Base-by-base conservation (phyloP, 108 stramenopile genomes). In the Aurantiochytrium sp. region DNA sequence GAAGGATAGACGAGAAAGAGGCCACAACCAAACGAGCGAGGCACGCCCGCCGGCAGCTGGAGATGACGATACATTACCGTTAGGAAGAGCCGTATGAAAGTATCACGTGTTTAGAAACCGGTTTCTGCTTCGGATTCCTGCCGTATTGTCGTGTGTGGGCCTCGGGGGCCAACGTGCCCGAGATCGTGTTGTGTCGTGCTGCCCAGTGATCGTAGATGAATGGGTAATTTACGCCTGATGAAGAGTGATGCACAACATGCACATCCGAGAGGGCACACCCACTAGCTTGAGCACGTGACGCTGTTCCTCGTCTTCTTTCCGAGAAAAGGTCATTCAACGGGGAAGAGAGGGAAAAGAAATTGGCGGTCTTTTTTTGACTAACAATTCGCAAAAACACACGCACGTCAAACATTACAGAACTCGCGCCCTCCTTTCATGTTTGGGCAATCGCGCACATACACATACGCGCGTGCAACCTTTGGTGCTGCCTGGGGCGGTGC, bases 21-120 rank as follows among this genome's bases (percentile, higher is more conserved):
- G 29, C 29, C 29, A 35, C 29, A 35, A 35, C 29, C 29, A 35
- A 35, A 1, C 29, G 29, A 35, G 29, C 29, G 29, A 35, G 29
- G 29, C 29, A 35, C 29, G 29, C 29, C 29, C 29, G 29, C 55
- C 12, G 14, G 64, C 64, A 69, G 64, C 64, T 69, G 64, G 64
- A 69, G 35, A 69, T 69, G 64, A 69, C 64, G 64, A 69, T 28
- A 35, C 64, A 69, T n/a, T n/a, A 28, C 29, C 25, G 35, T 69
- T 69, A 69, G 64, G 64, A 69, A 69, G 64, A 69, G 64, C 64
- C 64, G 64, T 69, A 69, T 69, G 64, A 69, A 69, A 69, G 64
- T 69, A 69, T 69, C 64, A 69, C 64, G 64, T 69, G 64, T 69
- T 69, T 69, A 69, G 64, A 69, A 69, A 69, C 64, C 64, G 64